Base-by-base conservation (phyloP, 2,329 filamentous ascomycete species). In the Trichoderma cornu-damae region DNA sequence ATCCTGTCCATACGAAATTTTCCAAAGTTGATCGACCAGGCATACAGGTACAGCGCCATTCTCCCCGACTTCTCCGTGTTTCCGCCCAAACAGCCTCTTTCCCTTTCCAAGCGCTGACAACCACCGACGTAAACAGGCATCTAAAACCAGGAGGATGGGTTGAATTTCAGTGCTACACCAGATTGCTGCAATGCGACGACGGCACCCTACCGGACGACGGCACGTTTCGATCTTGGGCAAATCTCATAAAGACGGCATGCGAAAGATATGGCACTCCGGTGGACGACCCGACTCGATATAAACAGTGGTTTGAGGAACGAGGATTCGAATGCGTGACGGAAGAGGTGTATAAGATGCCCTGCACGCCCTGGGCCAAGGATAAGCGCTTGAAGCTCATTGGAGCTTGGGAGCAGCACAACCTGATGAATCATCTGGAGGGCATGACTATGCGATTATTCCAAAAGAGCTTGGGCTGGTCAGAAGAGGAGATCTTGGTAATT, bases 311-410 rank as follows among this genome's bases (percentile, higher is more conserved):
- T 57, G 66, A 68, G 14, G 73, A 76, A n/a, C 75, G 75, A 1
- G 81, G 81, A 4, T 83, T 83, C 62, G 68, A 71, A 49, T 71
- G 79, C 60, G 74, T 84, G 0, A 65, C 66, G 1, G 74, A 80
- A 63, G 66, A 72, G 7, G 65, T 77, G 18, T 76, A 70, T 63
- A 77, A 75, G 66, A 72, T 78, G 64, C 78, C 78, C 1, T 69
- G 72, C 57, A 75, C 74, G 60, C 68, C 72, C 6, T 82, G 79
- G 79, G 72, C 78, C 0, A 76, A 74, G 51, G 75, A 79, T 42
- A 70, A 70, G 32, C 74, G 74, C 28, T 68, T 78, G 47, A 82
- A 81, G 64, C 73, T 79, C 56, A 64, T 80, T 11, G 79, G 78
- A 61, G 58, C 52, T 46, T 62, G 63, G 63, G 61, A 63, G 52